These are phyloP conservation scores for Parasarocladium wereldwijsianum DNA, from an alignment of 2,329 filamentous ascomycete species.

Conservation along the genomic window DNA sequence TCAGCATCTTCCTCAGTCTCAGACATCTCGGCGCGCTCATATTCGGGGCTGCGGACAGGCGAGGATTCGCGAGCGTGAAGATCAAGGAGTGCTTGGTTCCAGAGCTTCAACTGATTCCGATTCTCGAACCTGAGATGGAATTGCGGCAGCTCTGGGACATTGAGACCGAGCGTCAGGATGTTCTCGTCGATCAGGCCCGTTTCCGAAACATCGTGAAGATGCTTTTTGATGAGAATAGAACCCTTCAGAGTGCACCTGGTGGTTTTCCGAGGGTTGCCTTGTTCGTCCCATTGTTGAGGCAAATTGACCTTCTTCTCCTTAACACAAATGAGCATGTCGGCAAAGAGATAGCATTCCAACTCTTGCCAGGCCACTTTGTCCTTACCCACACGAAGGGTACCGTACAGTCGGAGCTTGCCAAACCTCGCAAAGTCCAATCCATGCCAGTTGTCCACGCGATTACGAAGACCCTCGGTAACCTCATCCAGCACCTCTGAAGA, in stretches of 20 bases:
- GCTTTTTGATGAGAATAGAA: conserved; percentile 96
- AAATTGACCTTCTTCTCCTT: conserved; percentile 74
- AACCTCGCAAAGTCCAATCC: conserved; percentile 88
- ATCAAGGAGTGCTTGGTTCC: conserved; percentile 78
- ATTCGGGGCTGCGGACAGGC: conserved; percentile 55
- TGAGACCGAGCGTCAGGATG: conserved; percentile 76
- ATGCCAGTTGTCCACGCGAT: conserved; percentile 96
- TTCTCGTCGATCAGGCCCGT: conserved; percentile 58
- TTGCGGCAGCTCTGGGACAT: conserved; percentile 79
- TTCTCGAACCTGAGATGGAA: conserved; percentile 88
- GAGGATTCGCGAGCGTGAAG: conserved; percentile 58
- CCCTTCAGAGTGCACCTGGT: conserved; percentile 84
- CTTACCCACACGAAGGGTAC: conserved; percentile 84
- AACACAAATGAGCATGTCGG: conserved; percentile 98
- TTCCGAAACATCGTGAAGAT: conserved; percentile 77
- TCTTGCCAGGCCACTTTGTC: conserved; percentile 96
- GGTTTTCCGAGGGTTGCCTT: conserved; percentile 42
- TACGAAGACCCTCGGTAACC: conserved; percentile 71
- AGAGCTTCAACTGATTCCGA: conserved; percentile 70
- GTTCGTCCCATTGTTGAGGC: conserved; percentile 52
- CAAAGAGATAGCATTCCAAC: conserved; percentile 90
- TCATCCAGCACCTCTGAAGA: conserved; percentile 64
- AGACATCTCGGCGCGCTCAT: conserved; percentile 62
- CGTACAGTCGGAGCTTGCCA: conserved; percentile 80
- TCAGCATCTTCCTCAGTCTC: conserved; percentile 76